These are phyloP conservation scores for Spergularia bocconei DNA, from an alignment of 148 eudicot genomes.

Conservation along the genomic window DNA sequence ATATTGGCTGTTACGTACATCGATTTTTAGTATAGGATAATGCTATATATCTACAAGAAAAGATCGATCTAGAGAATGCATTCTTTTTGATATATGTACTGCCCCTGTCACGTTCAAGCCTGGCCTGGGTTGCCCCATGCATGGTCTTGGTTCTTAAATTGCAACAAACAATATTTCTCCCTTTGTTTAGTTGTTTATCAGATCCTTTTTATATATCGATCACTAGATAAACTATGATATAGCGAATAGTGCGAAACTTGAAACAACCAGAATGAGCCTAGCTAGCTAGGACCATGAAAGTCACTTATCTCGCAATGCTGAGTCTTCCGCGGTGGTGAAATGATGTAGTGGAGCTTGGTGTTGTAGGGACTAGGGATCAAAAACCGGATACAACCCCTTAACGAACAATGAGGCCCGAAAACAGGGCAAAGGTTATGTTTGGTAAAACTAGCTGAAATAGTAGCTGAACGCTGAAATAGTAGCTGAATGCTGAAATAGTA, in stretches of 20 bases:
- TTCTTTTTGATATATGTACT: no score
- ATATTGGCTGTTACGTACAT: no score
- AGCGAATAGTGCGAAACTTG: neutral
- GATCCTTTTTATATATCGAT: neutral
- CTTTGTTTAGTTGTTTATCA: no score
- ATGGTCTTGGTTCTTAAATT: neutral
- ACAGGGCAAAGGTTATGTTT: no score
- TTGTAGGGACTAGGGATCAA: constrained; percentile 1
- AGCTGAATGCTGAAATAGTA: no score
- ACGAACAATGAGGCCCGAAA: neutral
- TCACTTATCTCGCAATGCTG: neutral
- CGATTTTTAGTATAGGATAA: no score
- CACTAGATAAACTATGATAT: neutral
- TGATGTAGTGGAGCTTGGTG: neutral
- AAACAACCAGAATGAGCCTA: neutral
- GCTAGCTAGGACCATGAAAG: neutral
- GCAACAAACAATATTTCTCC: neutral
- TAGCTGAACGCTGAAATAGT: no score
- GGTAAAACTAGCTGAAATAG: no score
- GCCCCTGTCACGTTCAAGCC: no score
- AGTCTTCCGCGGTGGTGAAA: neutral
- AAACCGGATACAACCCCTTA: neutral
- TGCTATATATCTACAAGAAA: no score
- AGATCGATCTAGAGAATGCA: no score
- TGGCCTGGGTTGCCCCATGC: neutral